Evolutionary conservation across 2,329 filamentous ascomycete species (phyloP).

Genomic region (Colletotrichum karsti): DNA sequence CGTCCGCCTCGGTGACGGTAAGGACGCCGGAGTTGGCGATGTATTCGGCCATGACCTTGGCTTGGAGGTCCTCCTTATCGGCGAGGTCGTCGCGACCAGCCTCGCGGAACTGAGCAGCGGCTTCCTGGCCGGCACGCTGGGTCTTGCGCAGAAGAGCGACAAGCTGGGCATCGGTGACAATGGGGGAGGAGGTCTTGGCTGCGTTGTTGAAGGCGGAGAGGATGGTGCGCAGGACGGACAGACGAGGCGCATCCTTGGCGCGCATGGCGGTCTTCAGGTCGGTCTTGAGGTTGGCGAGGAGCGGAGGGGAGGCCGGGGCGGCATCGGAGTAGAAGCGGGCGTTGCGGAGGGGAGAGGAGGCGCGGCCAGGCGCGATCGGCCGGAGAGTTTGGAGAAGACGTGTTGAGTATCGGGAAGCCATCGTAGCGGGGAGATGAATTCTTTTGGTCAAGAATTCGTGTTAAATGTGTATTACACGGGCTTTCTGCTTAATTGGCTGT

Average conservation of each 20-base stretch:
- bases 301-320: constrained; percentile 51
- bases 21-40: constrained; percentile 66
- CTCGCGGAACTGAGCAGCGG: constrained; percentile 68
- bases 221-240: constrained; percentile 74
- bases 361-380: constrained; percentile 28
- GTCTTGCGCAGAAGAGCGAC: constrained; percentile 74
- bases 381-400: constrained; percentile 34
- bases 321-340: constrained; percentile 32
- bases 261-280: constrained; percentile 75
- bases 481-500: not conserved
- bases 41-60: constrained; percentile 73
- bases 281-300: constrained; percentile 62
- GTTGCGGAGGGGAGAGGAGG: constrained; percentile 8
- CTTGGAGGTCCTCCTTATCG: constrained; percentile 74
- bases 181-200: constrained; percentile 76
- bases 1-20: constrained; percentile 65
- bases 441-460: not conserved
- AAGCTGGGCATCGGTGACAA: constrained; percentile 75
- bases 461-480: not conserved
- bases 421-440: constrained; percentile 26
- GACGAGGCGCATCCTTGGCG: constrained; percentile 69
- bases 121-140: constrained; percentile 63
- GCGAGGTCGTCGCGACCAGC: constrained; percentile 75
- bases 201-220: constrained; percentile 78
- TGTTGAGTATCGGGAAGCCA: constrained; percentile 34